phyloP scores from a whole-genome alignment of 305 asterid genomes.

The Lippia alba region DNA sequence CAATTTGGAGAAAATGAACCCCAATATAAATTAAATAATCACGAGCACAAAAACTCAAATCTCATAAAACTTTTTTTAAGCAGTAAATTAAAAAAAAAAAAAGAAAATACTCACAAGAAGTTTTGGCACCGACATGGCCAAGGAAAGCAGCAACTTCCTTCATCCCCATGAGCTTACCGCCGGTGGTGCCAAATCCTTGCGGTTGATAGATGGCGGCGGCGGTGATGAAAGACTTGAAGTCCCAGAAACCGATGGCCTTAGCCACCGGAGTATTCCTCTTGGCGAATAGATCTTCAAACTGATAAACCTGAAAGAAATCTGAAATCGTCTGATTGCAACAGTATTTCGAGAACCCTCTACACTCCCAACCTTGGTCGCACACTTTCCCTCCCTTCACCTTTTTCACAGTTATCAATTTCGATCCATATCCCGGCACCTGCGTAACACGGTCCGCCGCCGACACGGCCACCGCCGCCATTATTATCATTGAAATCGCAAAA shows the following conservation, averaged over 20 bases:
- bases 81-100: no score
- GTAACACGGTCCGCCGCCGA: conserved; percentile 13
- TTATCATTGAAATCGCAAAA: conserved; percentile 34
- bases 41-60: neutral
- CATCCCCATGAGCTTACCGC: conserved; percentile 69
- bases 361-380: conserved; percentile 84
- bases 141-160: conserved; percentile 79
- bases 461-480: conserved; percentile 28
- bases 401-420: conserved; percentile 48
- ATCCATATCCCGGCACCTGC: conserved; percentile 35
- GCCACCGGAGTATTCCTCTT: conserved; percentile 81
- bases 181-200: conserved; percentile 87
- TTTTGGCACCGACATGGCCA: conserved; percentile 83
- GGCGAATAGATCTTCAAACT: conserved; percentile 72
- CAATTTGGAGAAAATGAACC: neutral
- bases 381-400: conserved; percentile 64
- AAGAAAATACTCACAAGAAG: conserved; percentile 62
- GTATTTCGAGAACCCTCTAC: conserved; percentile 51
- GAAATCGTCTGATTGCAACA: conserved; percentile 86
- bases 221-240: conserved; percentile 68
- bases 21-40: neutral
- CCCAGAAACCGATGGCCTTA: conserved; percentile 87
- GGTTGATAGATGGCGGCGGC: conserved; percentile 79
- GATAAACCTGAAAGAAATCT: conserved; percentile 70
- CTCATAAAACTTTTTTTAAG: neutral